Evolutionary conservation across 805 yeast genomes (phyloP).

Genomic region (Hanseniaspora guilliermondii): DNA sequence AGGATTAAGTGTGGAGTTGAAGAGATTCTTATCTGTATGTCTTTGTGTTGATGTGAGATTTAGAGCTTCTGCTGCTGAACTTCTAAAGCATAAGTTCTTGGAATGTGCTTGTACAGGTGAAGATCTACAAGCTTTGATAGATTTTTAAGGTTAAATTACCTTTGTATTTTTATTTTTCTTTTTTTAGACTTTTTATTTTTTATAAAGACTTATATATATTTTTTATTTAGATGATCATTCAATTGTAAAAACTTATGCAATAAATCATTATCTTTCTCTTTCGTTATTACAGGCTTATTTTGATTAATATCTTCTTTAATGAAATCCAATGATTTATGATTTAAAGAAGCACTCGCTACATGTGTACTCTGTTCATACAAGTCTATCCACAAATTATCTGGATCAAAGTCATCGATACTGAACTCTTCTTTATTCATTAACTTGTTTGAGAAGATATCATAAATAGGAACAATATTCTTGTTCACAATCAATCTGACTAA

Average conservation of each 20-base stretch:
- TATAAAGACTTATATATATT: not conserved
- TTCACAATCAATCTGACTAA: not conserved
- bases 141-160: slow-evolving; percentile 17
- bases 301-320: not conserved
- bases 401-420: not conserved
- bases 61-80: slow-evolving; percentile 82
- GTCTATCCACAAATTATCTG: slow-evolving; percentile 1
- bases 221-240: not conserved
- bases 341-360: too few relatives aligned
- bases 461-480: not conserved
- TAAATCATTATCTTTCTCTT: not conserved
- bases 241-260: not conserved
- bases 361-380: not conserved
- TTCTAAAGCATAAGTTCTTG: slow-evolving; percentile 64
- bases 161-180: not conserved
- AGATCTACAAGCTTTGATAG: slow-evolving; percentile 48
- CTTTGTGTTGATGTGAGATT: slow-evolving; percentile 86
- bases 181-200: not conserved
- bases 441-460: not conserved
- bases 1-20: slow-evolving; percentile 61
- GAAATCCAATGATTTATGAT: not conserved
- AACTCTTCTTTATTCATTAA: not conserved
- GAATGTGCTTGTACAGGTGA: slow-evolving; percentile 48
- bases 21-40: slow-evolving; percentile 79
- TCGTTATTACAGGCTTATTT: not conserved